Evolutionary conservation across 805 yeast genomes (phyloP).

Genomic region (Clavispora asparagi): DNA sequence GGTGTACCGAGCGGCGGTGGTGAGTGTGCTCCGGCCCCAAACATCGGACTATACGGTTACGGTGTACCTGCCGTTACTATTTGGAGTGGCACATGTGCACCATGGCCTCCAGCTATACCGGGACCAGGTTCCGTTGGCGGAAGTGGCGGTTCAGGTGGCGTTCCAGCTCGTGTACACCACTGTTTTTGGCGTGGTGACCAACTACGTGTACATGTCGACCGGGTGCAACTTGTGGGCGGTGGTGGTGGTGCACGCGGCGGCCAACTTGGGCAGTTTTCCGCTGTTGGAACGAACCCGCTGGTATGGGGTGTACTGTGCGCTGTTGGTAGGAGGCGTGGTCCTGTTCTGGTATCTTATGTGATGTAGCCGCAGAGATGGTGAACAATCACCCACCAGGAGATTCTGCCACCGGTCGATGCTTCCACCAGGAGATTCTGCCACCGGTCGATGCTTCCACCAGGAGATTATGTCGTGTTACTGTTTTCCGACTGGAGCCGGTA

Average conservation of each 20-base stretch:
- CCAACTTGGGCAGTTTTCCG: slow-evolving; percentile 74
- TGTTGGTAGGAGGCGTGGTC: slow-evolving; percentile 41
- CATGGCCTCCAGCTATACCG: slow-evolving; percentile 53
- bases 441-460: too few species aligned
- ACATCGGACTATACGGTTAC: slow-evolving; percentile 1
- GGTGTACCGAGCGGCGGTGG: slow-evolving; percentile 52
- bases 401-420: too few species aligned
- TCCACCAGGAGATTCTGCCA: too few species aligned
- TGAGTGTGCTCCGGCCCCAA: slow-evolving; percentile 17
- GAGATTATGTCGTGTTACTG: too few species aligned
- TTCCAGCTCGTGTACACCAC: slow-evolving; percentile 65
- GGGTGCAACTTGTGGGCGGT: slow-evolving; percentile 50
- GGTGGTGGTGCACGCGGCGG: slow-evolving; percentile 55
- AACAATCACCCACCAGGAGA: too few species aligned
- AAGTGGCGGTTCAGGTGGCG: slow-evolving; percentile 31
- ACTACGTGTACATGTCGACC: slow-evolving; percentile 48
- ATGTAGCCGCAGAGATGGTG: not conserved
- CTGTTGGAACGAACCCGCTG: slow-evolving; percentile 13
- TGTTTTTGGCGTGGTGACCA: slow-evolving; percentile 65
- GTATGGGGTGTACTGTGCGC: slow-evolving; percentile 24
- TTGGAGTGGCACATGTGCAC: slow-evolving; percentile 77
- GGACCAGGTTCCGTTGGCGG: slow-evolving; percentile 15
- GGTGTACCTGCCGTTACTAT: slow-evolving; percentile 45
- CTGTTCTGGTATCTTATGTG: slow-evolving; percentile 22
- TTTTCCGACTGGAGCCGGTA: too few species aligned